Evolutionary conservation across 1,284 basidiomycete genomes (phyloP).

Genomic region (Limonomyces culmigenus): DNA sequence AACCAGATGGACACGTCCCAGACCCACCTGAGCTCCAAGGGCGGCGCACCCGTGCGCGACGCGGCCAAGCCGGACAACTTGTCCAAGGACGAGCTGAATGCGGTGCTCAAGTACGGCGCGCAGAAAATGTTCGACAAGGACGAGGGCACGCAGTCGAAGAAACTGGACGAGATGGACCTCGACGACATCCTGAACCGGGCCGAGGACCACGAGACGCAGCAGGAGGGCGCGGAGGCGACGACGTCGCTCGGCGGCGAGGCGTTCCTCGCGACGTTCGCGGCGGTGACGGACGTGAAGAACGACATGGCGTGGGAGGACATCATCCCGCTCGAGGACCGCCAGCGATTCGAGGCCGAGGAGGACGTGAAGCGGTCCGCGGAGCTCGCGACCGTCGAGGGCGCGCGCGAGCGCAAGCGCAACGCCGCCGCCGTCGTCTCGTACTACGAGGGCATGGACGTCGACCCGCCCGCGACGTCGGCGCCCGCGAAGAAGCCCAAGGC

Average conservation of each 20-base stretch:
- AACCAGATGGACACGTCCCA: constrained; percentile 80
- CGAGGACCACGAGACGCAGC: constrained; percentile 87
- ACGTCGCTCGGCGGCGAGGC: constrained; percentile 90
- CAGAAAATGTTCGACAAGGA: constrained; percentile 83
- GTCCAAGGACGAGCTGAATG: constrained; percentile 93
- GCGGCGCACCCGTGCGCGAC: constrained; percentile 42
- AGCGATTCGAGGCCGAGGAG: constrained; percentile 75
- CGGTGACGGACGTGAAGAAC: constrained; percentile 95
- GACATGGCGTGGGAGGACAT: constrained; percentile 99
- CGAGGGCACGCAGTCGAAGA: constrained; percentile 21
- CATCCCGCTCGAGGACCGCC: constrained; percentile 86
- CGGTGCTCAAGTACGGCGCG: constrained; percentile 98
- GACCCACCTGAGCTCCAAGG: constrained; percentile 52
- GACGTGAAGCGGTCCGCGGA: constrained; percentile 61
- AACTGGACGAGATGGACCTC: constrained; percentile 84
- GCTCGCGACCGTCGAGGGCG: constrained; percentile 46
- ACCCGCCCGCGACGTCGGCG: constrained; percentile 42
- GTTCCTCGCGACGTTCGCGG: constrained; percentile 91
- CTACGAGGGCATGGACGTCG: constrained; percentile 88
- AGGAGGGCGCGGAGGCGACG: constrained; percentile 58
- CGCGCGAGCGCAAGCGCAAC: constrained; percentile 65
- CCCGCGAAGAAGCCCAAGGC: constrained; percentile 59
- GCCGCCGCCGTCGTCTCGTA: constrained; percentile 75
- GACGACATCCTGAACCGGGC: constrained; percentile 88
- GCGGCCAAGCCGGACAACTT: constrained; percentile 72